These are phyloP conservation scores for Candida insectalens DNA, from an alignment of 805 yeast genomes.

Conservation along the genomic window DNA sequence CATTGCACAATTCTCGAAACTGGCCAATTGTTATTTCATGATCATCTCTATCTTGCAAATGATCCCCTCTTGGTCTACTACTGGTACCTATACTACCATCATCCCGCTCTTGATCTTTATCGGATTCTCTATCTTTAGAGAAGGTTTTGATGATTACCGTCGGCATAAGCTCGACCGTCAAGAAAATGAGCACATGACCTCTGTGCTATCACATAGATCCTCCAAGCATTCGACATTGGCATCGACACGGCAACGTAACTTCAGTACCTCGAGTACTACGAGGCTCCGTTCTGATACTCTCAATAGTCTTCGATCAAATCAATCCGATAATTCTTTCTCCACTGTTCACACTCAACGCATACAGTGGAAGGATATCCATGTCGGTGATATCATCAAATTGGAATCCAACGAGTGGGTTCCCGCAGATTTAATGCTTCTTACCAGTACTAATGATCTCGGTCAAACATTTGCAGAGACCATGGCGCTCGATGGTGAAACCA, in stretches of 20 bases:
- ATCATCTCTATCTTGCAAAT: constrained; percentile 86
- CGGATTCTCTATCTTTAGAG: constrained; percentile 81
- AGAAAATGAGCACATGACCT: constrained; percentile 57
- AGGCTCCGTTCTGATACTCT: neutral
- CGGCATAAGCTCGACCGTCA: constrained; percentile 78
- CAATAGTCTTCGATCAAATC: neutral
- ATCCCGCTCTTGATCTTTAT: constrained; percentile 81
- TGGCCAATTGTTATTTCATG: constrained; percentile 88
- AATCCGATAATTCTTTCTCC: constrained; percentile 17
- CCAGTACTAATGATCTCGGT: constrained; percentile 57
- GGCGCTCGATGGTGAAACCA: constrained; percentile 97
- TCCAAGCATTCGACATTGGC: neutral
- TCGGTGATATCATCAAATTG: constrained; percentile 78
- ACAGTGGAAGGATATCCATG: constrained; percentile 70
- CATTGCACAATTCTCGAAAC: constrained; percentile 81
- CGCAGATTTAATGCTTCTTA: constrained; percentile 72
- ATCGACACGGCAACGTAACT: neutral
- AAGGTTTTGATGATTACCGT: constrained; percentile 88
- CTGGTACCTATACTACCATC: constrained; percentile 92
- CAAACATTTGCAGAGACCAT: constrained; percentile 81
- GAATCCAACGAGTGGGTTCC: constrained; percentile 88
- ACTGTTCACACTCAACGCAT: constrained; percentile 15
- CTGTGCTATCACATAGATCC: constrained; percentile 19
- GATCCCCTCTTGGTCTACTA: constrained; percentile 96
- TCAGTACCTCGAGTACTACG: neutral